Evolutionary conservation across 768 basidiomycete genomes (phyloP).

Genomic region (Cubamyces sp.): DNA sequence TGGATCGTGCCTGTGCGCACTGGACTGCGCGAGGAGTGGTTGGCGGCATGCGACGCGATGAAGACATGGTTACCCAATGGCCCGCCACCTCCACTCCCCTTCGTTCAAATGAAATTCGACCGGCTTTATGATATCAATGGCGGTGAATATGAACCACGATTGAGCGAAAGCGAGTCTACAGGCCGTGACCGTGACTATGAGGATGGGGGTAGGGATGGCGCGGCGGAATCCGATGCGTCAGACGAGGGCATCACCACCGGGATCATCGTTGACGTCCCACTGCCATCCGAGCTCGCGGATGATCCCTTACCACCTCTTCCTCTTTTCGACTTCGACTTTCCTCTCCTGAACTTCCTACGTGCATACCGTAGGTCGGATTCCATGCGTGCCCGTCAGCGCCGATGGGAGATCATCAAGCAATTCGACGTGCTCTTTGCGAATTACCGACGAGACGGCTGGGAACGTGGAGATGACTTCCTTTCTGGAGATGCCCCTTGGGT

Average conservation of each 20-base stretch:
- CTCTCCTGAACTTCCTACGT: neutral
- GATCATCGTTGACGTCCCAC: neutral
- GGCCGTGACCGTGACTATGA: neutral
- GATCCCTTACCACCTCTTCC: neutral
- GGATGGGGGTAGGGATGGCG: neutral
- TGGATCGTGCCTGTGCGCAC: conserved; percentile 3
- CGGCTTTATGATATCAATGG: neutral
- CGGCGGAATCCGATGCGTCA: neutral
- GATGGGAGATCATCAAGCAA: conserved; percentile 12
- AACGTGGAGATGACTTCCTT: neutral
- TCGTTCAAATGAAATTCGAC: neutral
- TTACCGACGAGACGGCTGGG: conserved; percentile 12
- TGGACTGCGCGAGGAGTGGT: neutral
- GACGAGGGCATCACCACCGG: neutral
- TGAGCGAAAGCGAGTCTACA: neutral
- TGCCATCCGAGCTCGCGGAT: neutral
- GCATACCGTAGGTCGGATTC: neutral
- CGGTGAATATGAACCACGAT: neutral
- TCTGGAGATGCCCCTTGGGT: too few relatives aligned
- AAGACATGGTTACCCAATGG: neutral
- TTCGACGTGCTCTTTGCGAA: conserved; percentile 3
- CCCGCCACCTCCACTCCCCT: neutral
- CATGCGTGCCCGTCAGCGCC: neutral
- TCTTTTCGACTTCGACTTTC: neutral
- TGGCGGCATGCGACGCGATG: neutral